These are phyloP conservation scores for Botryotinia calthae DNA, from an alignment of 2,329 filamentous ascomycete genomes.

Conservation along the genomic window DNA sequence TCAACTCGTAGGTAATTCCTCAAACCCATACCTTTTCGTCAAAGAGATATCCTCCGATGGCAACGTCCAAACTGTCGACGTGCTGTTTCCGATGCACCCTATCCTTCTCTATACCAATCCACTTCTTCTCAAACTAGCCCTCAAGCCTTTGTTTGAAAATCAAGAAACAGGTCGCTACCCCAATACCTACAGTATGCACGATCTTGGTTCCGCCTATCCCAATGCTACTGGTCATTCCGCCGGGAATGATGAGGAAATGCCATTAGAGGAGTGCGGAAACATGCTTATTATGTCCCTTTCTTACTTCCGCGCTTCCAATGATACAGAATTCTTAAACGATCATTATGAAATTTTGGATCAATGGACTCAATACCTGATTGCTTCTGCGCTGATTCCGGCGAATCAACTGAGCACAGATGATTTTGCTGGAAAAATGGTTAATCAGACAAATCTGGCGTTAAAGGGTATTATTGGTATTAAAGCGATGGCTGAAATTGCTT, in stretches of 20 bases:
- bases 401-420: slow-evolving; percentile 81
- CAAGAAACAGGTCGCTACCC: slow-evolving; percentile 66
- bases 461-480: slow-evolving; percentile 83
- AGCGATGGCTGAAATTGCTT: slow-evolving; percentile 72
- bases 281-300: slow-evolving; percentile 81
- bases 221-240: slow-evolving; percentile 69
- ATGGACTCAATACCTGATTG: slow-evolving; percentile 74
- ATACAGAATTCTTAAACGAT: slow-evolving; percentile 55
- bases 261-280: slow-evolving; percentile 75
- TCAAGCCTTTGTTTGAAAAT: slow-evolving; percentile 65
- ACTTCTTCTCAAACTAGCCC: slow-evolving; percentile 53
- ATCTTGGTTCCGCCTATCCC: slow-evolving; percentile 67
- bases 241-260: slow-evolving; percentile 72
- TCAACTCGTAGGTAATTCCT: slow-evolving; percentile 46
- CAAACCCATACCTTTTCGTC: slow-evolving; percentile 50
- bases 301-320: slow-evolving; percentile 54
- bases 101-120: slow-evolving; percentile 82
- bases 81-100: slow-evolving; percentile 81
- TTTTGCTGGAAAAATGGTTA: slow-evolving; percentile 73
- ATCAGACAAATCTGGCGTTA: slow-evolving; percentile 78
- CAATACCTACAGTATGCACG: slow-evolving; percentile 70
- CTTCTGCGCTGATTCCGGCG: slow-evolving; percentile 69
- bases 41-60: slow-evolving; percentile 88
- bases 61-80: slow-evolving; percentile 83
- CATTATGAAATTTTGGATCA: slow-evolving; percentile 73